phyloP scores from a whole-genome alignment of 2,329 filamentous ascomycete species.

The Chrysoporthe austroafricana region DNA sequence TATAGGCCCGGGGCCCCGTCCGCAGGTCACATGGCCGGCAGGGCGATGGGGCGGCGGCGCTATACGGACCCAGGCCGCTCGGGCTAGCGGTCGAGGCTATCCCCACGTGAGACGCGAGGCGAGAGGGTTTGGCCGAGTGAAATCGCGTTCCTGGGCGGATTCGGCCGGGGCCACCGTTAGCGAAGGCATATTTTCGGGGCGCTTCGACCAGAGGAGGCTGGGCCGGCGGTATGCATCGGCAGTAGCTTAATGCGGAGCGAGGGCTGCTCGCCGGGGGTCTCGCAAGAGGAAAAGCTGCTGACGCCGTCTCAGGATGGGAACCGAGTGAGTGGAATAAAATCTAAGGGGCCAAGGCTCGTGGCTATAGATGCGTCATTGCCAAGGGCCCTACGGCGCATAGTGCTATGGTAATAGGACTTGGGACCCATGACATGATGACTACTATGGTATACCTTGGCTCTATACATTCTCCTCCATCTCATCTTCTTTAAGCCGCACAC shows the following conservation, averaged over 20 bases:
- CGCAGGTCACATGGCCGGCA: background rate
- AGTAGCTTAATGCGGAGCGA: background rate
- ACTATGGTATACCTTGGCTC: too few species aligned
- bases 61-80: background rate
- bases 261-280: too few species aligned
- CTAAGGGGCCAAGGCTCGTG: too few species aligned
- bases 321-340: too few species aligned
- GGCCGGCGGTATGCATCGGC: background rate
- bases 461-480: too few species aligned
- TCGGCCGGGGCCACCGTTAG: background rate
- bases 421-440: too few species aligned
- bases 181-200: background rate
- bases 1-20: background rate
- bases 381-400: background rate
- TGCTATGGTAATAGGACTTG: background rate
- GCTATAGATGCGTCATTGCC: background rate
- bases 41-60: background rate
- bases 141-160: background rate
- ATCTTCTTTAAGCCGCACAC: too few species aligned
- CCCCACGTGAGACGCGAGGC: background rate
- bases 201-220: too few species aligned
- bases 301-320: background rate
- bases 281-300: background rate
- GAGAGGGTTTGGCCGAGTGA: background rate
- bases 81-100: background rate